Conservation (phyloP, 495 filamentous ascomycete genomes). For the Penicillium riverlandense region DNA sequence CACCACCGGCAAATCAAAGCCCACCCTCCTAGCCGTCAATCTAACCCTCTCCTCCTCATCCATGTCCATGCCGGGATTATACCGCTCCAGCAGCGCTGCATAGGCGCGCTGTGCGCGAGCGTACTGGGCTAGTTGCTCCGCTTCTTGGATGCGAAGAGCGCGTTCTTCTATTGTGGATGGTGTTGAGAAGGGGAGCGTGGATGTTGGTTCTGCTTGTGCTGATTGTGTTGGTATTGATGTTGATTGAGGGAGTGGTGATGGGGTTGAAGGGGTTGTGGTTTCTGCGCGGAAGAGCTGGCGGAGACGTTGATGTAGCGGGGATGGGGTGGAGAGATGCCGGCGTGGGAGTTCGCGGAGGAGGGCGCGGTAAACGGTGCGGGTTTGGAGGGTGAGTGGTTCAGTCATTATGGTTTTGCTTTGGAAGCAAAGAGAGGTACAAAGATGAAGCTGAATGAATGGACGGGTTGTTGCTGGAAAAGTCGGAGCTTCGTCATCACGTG, state of each 20-base stretch:
- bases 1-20: constrained; percentile 69
- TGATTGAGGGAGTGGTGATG: too few relatives aligned
- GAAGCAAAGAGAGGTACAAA: neutral
- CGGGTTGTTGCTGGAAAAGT: neutral
- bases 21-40: constrained; percentile 79
- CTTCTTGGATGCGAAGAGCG: constrained; percentile 43
- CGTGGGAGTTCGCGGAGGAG: constrained; percentile 88
- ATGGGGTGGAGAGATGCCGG: constrained; percentile 46
- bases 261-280: constrained; percentile 11
- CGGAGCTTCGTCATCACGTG: neutral
- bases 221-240: neutral
- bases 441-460: neutral
- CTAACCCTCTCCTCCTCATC: constrained; percentile 77
- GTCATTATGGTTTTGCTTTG: constrained; percentile 9
- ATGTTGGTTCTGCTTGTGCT: neutral
- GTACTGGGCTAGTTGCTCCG: constrained; percentile 72
- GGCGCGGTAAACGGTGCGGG: constrained; percentile 78
- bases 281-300: constrained; percentile 39
- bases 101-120: constrained; percentile 78
- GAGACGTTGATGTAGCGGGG: constrained; percentile 53
- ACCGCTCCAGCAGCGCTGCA: constrained; percentile 70
- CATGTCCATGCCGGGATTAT: constrained; percentile 85
- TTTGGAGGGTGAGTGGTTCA: constrained; percentile 29
- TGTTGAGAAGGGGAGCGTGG: constrained; percentile 8
- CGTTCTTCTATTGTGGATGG: constrained; percentile 8